Conservation (phyloP, 2,329 filamentous ascomycete species). For the Alternaria longipes region DNA sequence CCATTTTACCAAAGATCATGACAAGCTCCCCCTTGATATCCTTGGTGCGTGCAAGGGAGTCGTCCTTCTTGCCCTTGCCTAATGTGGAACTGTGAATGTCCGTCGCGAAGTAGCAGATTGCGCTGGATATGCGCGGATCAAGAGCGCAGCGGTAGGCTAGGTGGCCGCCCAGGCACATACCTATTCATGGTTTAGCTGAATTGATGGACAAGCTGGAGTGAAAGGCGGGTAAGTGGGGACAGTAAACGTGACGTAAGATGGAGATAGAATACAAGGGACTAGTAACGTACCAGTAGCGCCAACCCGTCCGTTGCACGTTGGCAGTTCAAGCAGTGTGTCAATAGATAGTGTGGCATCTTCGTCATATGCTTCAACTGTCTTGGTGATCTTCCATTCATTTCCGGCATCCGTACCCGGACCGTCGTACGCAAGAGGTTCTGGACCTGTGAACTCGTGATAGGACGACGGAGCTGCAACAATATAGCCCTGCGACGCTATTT, state of each 20-base stretch:
- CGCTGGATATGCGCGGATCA: conserved; percentile 77
- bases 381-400: conserved; percentile 85
- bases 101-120: conserved; percentile 90
- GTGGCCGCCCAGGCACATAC: conserved; percentile 93
- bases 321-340: conserved; percentile 52
- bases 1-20: conserved; percentile 91
- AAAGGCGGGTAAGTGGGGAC: not conserved
- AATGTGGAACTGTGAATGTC: conserved; percentile 85
- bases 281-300: conserved; percentile 42
- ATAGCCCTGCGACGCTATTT: conserved; percentile 92
- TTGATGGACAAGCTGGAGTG: not conserved
- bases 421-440: conserved; percentile 85
- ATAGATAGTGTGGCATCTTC: conserved; percentile 60
- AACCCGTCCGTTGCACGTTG: conserved; percentile 75
- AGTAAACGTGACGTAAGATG: not conserved
- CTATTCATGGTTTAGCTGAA: conserved; percentile 7
- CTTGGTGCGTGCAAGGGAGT: conserved; percentile 66
- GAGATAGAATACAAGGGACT: not conserved
- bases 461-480: conserved; percentile 90
- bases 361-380: conserved; percentile 88
- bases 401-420: conserved; percentile 86
- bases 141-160: conserved; percentile 78
- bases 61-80: conserved; percentile 72
- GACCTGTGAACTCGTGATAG: conserved; percentile 92
- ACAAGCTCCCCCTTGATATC: conserved; percentile 81